Evolutionary conservation across 768 basidiomycete species (phyloP), one percentile per base, ranked within the genome.

Genomic region (Amanita pseudoporphyria): DNA sequence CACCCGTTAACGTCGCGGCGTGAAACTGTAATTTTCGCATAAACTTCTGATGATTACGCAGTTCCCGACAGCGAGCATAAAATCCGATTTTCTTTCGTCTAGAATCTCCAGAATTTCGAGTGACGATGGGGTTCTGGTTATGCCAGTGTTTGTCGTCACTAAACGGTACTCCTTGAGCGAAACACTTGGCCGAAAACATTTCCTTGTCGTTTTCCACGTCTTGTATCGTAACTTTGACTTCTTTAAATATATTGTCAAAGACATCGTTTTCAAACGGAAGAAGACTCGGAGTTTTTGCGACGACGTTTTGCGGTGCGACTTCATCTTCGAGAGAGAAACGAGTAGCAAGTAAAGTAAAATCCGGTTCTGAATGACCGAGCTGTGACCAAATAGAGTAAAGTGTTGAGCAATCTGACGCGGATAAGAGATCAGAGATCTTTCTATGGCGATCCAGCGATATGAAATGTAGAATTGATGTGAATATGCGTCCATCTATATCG

Each of bases 1-100:
- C 81, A 0, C 84, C 84, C 0, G 79, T 81, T 50, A 86, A 59
- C 1, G 81, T 82, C 33, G 72, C 74, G 9, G 84, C 82, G 38
- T 79, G 77, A 45, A 69, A 64, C 45, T 81, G 79, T 49, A 86
- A 57, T 10, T 57, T 64, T 28, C 70, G 63, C 77, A 82, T 82
- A 58, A 76, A 78, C 1, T 71, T 64, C 55, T 87, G 84, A n/a
- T 77, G 69, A 7, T 32, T 26, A 13, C 45, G 33, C 13, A 45
- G 14, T 38, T 12, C 37, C 13, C 44, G 21, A 12, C 33, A 32
- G n/a, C 42, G 43, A n/a, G 51, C 43, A 38, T 35, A 45, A 22
- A 28, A 46, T 3, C 51, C 51, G 10, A 40, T 36, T 36, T 45
- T 52, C 44, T 46, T 52, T 3, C 36, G 42, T 28, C 30, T 39